These are phyloP conservation scores for Backusella luteola DNA, from an alignment of 192 early-diverging fungal genomes.

Conservation along the genomic window DNA sequence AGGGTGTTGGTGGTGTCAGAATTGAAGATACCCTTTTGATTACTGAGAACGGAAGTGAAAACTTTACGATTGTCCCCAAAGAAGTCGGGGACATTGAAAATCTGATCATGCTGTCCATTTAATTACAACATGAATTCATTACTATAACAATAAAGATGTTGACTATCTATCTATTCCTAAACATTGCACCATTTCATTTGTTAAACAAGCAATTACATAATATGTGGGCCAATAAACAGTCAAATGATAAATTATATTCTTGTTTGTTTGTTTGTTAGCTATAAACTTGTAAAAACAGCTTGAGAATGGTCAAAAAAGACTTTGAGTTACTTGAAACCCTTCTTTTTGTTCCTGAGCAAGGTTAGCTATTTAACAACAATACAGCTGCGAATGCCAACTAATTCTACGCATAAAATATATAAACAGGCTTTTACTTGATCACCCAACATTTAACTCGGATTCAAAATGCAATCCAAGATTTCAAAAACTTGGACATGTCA, in stretches of 20 bases:
- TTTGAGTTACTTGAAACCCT: constrained; percentile 26
- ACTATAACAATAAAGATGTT: too few relatives aligned
- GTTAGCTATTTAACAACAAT: not conserved
- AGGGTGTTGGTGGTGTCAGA: constrained; percentile 83
- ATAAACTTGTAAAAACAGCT: not conserved
- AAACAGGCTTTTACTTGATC: constrained; percentile 9
- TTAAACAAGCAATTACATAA: too few relatives aligned
- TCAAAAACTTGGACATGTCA: not conserved
- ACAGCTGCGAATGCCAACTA: not conserved
- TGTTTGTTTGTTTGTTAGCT: not conserved
- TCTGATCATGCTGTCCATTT: not conserved
- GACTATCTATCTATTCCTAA: too few relatives aligned
- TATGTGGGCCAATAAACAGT: not conserved
- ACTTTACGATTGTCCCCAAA: constrained; percentile 83
- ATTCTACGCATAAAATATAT: not conserved
- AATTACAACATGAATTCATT: not conserved
- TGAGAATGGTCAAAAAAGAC: not conserved
- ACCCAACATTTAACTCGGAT: not conserved
- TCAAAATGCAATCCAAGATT: constrained; percentile 5
- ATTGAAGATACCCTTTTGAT: constrained; percentile 92
- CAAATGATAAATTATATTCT: not conserved
- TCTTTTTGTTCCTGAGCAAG: constrained; percentile 20
- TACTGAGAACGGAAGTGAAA: constrained; percentile 77
- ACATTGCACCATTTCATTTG: too few relatives aligned
- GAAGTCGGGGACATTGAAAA: constrained; percentile 77